These are phyloP conservation scores for Volvox reticuliferus DNA, from an alignment of 139 green algal species.

Conservation along the genomic window DNA sequence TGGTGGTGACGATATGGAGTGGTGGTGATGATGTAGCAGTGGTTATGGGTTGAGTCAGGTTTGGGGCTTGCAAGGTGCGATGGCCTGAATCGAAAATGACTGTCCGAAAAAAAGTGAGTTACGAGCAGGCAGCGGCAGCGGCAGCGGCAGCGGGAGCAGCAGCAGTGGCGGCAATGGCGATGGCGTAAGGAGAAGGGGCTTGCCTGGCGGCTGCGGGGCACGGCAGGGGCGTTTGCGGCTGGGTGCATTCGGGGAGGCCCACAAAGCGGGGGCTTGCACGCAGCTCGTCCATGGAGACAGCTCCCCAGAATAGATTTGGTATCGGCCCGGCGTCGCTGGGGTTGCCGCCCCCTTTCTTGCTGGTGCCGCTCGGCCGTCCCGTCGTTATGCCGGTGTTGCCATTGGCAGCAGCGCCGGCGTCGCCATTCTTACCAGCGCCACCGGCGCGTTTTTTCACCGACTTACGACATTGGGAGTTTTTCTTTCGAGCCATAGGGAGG, in stretches of 20 bases:
- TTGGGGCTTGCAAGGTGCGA: too few relatives aligned
- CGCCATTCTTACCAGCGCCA: neutral
- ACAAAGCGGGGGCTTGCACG: neutral
- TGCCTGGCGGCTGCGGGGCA: neutral
- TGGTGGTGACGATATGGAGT: too few relatives aligned
- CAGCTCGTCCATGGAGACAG: constrained; percentile 8
- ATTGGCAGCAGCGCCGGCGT: neutral
- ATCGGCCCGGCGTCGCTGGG: neutral
- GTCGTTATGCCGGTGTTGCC: neutral
- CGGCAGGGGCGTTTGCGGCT: neutral
- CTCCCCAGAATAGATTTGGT: constrained; percentile 35
- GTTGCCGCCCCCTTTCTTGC: neutral
- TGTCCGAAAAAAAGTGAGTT: too few relatives aligned
- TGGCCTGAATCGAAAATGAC: too few relatives aligned
- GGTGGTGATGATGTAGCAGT: too few relatives aligned
- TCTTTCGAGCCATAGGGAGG: constrained; percentile 30
- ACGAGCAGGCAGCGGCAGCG: too few relatives aligned
- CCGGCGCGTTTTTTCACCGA: neutral
- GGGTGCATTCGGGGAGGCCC: neutral
- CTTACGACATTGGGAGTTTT: neutral
- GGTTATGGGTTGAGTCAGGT: too few relatives aligned
- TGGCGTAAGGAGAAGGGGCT: neutral
- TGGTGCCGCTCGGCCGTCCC: neutral
- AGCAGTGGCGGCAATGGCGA: neutral
- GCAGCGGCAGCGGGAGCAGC: neutral